Conservation (phyloP, 2,329 filamentous ascomycete species). For the Aspergillus fijiensis region DNA sequence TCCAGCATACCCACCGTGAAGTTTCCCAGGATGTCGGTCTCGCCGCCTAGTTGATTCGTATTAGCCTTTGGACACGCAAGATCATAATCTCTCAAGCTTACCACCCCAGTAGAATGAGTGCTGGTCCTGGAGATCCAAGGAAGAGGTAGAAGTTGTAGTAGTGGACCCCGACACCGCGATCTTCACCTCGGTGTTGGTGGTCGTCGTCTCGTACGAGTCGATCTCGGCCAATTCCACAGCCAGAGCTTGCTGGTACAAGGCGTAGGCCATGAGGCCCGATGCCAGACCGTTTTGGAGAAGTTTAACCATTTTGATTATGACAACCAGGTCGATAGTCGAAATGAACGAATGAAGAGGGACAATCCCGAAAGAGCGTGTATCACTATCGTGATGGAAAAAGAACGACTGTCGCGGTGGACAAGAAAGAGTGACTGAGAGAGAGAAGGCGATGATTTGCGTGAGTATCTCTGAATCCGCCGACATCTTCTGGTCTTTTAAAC, state of each 20-base stretch:
- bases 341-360: neutral
- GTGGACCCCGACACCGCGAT: constrained; percentile 2
- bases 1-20: constrained; percentile 16
- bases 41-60: constrained; percentile 6
- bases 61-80: neutral
- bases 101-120: constrained; percentile 24
- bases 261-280: constrained; percentile 14
- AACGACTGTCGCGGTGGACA: neutral
- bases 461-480: neutral
- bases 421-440: neutral
- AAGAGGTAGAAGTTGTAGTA: constrained; percentile 4
- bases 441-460: neutral
- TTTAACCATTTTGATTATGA: constrained; percentile 16
- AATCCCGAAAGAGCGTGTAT: neutral
- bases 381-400: constrained; percentile 1
- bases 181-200: neutral
- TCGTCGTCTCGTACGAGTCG: constrained; percentile 8
- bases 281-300: constrained; percentile 15
- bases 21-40: constrained; percentile 20
- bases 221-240: constrained; percentile 19
- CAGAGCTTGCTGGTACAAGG: constrained; percentile 14
- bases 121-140: constrained; percentile 17
- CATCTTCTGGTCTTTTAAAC: neutral
- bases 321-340: neutral
- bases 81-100: constrained; percentile 1